A percentile compares a stretch with the other conserved stretches of the same genome.
Evolutionary conservation across 352 stramenopile species (phyloP).

Genomic region (Globisporangium uncinulatum): DNA sequence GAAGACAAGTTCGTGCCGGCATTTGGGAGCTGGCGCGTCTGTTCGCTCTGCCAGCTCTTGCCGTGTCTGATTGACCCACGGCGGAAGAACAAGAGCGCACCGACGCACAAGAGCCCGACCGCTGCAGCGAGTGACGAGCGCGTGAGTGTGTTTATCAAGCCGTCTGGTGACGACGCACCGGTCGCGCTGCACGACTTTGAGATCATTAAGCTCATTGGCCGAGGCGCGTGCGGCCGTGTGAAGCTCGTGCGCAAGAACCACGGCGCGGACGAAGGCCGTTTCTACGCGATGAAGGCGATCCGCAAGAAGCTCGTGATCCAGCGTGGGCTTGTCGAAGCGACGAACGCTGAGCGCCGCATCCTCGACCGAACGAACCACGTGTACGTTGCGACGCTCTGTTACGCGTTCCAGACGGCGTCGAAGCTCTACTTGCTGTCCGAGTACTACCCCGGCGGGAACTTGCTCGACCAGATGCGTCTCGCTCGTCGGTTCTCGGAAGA

Average conservation of each 20-base stretch:
- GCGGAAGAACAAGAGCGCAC: constrained; percentile 63
- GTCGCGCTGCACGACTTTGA: constrained; percentile 91
- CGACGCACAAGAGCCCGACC: constrained; percentile 54
- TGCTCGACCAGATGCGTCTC: constrained; percentile 90
- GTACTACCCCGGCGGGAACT: constrained; percentile 96
- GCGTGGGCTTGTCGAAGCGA: constrained; percentile 86
- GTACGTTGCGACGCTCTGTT: constrained; percentile 94
- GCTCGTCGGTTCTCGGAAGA: constrained; percentile 90
- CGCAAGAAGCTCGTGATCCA: constrained; percentile 86
- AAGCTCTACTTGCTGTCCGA: constrained; percentile 91
- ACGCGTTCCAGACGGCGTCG: constrained; percentile 87
- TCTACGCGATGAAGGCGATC: constrained; percentile 87
- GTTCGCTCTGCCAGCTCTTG: constrained; percentile 69
- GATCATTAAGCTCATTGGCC: constrained; percentile 97
- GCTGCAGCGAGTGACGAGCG: constrained; percentile 38
- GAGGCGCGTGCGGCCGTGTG: constrained; percentile 84
- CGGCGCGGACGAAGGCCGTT: constrained; percentile 67
- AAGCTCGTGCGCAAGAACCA: constrained; percentile 88
- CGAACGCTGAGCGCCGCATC: constrained; percentile 87
- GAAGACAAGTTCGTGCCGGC: constrained; percentile 80
- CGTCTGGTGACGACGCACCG: constrained; percentile 32
- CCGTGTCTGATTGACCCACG: constrained; percentile 77
- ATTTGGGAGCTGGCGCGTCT: constrained; percentile 77
- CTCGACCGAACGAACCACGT: constrained; percentile 92
- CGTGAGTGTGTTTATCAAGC: constrained; percentile 74